These are phyloP conservation scores for Populus hybrid DNA, from an alignment of 441 rosid species.

Conservation along the genomic window DNA sequence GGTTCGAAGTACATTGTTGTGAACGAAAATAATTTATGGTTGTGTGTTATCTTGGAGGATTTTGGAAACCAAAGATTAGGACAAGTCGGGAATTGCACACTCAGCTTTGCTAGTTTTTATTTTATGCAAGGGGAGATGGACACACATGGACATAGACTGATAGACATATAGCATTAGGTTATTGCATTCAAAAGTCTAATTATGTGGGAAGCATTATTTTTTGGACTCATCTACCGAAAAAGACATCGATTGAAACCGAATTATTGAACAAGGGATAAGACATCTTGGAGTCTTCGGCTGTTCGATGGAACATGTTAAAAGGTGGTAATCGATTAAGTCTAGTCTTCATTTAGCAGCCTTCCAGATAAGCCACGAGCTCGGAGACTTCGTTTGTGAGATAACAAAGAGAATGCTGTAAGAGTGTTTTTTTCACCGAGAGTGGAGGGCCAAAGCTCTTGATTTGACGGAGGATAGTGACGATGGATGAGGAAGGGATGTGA, in stretches of 20 bases:
- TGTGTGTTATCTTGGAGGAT: not conserved
- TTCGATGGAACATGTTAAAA: constrained; percentile 2
- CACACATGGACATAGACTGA: not conserved
- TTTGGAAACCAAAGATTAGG: not conserved
- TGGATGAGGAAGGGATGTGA: not conserved
- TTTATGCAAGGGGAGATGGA: constrained; percentile 17
- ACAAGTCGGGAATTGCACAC: not conserved
- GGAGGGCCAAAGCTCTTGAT: not conserved
- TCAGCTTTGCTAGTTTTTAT: not conserved
- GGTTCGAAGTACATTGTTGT: not conserved
- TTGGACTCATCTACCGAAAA: constrained; percentile 11
- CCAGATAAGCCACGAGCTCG: not conserved
- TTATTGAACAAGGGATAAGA: constrained; percentile 16
- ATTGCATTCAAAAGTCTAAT: constrained; percentile 14
- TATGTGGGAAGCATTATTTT: not conserved
- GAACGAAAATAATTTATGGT: no score
- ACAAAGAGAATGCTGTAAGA: not conserved
- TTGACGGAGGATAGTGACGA: not conserved
- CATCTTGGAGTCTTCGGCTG: constrained; percentile 13
- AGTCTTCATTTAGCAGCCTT: not conserved
- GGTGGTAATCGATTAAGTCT: not conserved
- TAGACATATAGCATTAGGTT: not conserved
- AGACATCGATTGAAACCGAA: not conserved
- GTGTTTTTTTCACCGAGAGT: not conserved
- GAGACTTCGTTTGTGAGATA: not conserved